Evolutionary conservation across 1,284 basidiomycete genomes (phyloP).

Genomic region (Hortiboletus rubellus): DNA sequence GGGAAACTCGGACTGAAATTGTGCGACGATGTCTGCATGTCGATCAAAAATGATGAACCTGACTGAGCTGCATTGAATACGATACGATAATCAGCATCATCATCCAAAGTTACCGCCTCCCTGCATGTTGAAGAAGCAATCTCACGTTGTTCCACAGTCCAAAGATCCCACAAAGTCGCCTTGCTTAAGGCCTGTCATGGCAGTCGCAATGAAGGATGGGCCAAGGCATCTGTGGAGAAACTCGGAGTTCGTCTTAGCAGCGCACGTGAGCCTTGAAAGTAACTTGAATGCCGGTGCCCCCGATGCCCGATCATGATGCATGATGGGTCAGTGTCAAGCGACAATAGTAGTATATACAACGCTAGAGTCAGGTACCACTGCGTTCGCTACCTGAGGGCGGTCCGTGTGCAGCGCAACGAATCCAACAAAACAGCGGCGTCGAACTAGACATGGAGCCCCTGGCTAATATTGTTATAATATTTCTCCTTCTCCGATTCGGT

Average conservation of each 20-base stretch:
- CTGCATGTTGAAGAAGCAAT: conserved; percentile 12
- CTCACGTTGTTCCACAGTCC: conserved; percentile 92
- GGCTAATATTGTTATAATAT: conserved; percentile 39
- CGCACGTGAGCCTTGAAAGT: no score
- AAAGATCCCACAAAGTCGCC: conserved; percentile 86
- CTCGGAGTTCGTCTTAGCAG: conserved; percentile 18
- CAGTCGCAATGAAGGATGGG: conserved; percentile 1
- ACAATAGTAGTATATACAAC: neutral
- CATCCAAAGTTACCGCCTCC: no score
- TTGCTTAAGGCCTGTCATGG: conserved; percentile 48
- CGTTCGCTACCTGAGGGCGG: neutral
- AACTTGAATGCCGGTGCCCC: no score
- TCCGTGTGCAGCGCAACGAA: neutral
- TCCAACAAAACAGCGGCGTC: neutral
- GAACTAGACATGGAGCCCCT: neutral
- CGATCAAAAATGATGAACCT: conserved; percentile 95
- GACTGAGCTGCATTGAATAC: conserved; percentile 63
- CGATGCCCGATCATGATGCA: no score
- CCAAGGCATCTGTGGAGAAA: neutral
- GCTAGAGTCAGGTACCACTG: neutral
- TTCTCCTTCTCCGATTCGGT: conserved; percentile 45
- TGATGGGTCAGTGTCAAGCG: neutral
- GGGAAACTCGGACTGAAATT: conserved; percentile 88
- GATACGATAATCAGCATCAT: conserved; percentile 6
- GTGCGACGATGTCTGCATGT: conserved; percentile 83